Base-by-base conservation (phyloP, 495 filamentous ascomycete species). In the Neurospora sp. region DNA sequence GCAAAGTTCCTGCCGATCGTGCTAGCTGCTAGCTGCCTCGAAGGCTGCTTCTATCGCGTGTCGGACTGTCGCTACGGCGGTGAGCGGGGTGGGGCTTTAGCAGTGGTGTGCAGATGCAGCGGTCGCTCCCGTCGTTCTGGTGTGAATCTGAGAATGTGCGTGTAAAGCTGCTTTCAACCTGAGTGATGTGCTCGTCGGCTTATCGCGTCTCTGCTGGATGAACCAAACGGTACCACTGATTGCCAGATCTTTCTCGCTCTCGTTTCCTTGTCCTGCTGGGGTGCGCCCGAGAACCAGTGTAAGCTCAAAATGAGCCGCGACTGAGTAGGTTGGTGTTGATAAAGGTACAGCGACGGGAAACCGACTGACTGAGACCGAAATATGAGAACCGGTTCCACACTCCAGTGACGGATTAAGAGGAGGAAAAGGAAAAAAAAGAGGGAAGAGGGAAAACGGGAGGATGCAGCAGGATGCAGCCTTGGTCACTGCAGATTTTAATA, bases 391-490 rank as follows among this genome's bases (percentile, higher is more conserved):
- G 5, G 27, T 73, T 71, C 38, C 75, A 74, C 69, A 35, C 35
- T 37, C 71, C 27, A 22, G 70, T 35, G 35, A 20, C 39, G 42
- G 46, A 70, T 35, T 73, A 61, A 20, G 46, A 31, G 71, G 38
- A 31, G 70, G 40, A 40, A 72, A n/a, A 37, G 41, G 48, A 70
- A 70, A 46, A 40, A 72, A 75, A 72, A 71, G 39, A 35, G 44
- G 66, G 59, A 66, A 66, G 53, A 66, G 53, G 53, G 53, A 35
- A 66, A 35, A 66, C 53, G 38, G 69, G 71, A 53, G 71, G 12
- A 39, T 70, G 37, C 70, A 69, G 68, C 40, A 35, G 73, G 75
- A 74, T 74, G 73, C 73, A 76, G 73, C 75, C 72, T 76, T 75
- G 73, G 75, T 69, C 61, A 40, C 44, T 69, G 71, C 53, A 68